Percentiles rank a stretch among this genome's conserved stretches.
Conservation (phyloP, 306 rosid species). For the Trifolium fragiferum region DNA sequence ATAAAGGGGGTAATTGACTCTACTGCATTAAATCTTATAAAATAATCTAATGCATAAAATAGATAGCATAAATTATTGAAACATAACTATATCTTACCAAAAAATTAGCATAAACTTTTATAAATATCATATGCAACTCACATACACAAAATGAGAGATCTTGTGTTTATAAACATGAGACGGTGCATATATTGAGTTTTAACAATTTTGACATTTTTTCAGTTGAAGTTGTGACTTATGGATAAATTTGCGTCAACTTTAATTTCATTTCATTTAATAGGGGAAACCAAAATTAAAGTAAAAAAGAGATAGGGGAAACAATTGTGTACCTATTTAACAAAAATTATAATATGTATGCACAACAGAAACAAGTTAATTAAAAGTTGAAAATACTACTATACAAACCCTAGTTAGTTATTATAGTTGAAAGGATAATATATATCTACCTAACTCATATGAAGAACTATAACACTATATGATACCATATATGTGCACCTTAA, state of each 20-base stretch:
- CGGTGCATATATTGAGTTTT: no score
- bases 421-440: slow-evolving; percentile 5
- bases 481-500: slow-evolving; percentile 19
- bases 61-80: slow-evolving; percentile 4
- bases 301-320: neutral
- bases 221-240: no score
- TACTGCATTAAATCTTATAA: neutral
- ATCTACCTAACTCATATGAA: slow-evolving; percentile 34
- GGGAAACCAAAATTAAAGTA: neutral
- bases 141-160: no score
- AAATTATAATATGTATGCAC: neutral
- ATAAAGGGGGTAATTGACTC: neutral
- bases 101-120: neutral
- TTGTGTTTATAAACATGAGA: no score
- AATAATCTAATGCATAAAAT: neutral
- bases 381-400: neutral
- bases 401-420: slow-evolving; percentile 49
- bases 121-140: no score
- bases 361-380: slow-evolving; percentile 9
- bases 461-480: neutral
- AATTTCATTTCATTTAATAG: slow-evolving; percentile 4
- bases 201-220: no score
- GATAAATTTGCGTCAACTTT: no score
- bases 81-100: neutral
- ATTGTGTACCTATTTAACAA: slow-evolving; percentile 7